phyloP scores from a whole-genome alignment of 1,284 basidiomycete species.

The Cutaneotrichosporon sp. region DNA sequence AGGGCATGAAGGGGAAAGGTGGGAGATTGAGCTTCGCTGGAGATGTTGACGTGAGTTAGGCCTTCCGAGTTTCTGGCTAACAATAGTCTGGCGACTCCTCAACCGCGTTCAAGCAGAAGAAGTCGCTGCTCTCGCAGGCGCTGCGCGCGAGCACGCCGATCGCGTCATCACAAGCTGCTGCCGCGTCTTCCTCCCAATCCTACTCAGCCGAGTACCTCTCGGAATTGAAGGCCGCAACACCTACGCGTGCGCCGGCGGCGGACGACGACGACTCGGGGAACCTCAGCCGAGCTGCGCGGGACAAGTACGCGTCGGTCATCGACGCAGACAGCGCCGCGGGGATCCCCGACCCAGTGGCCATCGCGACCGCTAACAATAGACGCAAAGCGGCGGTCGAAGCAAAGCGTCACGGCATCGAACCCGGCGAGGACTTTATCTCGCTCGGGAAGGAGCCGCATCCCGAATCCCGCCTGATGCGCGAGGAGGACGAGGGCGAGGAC shows the following conservation, averaged over 20 bases:
- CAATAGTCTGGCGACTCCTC: constrained; percentile 27
- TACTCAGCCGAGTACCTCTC: constrained; percentile 78
- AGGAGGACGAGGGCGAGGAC: constrained; percentile 90
- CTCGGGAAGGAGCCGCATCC: constrained; percentile 70
- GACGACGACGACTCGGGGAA: constrained; percentile 51
- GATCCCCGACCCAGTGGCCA: constrained; percentile 74
- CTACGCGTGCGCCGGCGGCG: neutral
- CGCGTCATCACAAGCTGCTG: constrained; percentile 38
- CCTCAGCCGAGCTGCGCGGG: constrained; percentile 34
- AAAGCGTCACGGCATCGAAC: constrained; percentile 40
- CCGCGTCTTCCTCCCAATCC: constrained; percentile 47
- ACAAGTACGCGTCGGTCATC: constrained; percentile 50
- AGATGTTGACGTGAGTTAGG: constrained; percentile 57
- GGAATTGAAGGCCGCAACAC: constrained; percentile 66
- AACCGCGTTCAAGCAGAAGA: constrained; percentile 48
- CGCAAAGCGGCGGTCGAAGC: constrained; percentile 63
- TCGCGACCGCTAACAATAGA: constrained; percentile 74
- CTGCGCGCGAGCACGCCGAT: constrained; percentile 34
- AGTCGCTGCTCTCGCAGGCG: constrained; percentile 50
- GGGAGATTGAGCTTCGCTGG: constrained; percentile 76
- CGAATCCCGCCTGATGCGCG: constrained; percentile 78
- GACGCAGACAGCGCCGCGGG: constrained; percentile 55
- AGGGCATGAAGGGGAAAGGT: constrained; percentile 28
- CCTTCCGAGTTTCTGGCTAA: neutral
- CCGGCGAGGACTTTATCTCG: constrained; percentile 77